Conservation (phyloP, 176 grass and related monocot genomes). For the Cenchrus purpureus region DNA sequence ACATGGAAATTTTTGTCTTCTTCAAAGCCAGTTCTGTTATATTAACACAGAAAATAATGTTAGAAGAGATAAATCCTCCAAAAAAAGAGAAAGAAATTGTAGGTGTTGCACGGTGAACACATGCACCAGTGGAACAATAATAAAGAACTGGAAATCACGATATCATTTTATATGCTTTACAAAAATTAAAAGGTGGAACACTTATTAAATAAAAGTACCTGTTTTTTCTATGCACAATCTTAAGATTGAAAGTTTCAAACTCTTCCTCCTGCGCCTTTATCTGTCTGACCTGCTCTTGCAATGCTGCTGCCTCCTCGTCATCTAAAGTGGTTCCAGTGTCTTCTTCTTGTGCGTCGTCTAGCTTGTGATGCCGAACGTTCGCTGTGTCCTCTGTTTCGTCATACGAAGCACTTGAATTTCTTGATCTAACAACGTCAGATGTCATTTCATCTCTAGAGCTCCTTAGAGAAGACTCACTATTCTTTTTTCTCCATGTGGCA, state of each 20-base stretch:
- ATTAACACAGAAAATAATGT: slow-evolving; percentile 34
- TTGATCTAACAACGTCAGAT: slow-evolving; percentile 81
- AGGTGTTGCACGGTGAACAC: background rate
- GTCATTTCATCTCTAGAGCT: slow-evolving; percentile 73
- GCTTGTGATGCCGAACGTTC: slow-evolving; percentile 62
- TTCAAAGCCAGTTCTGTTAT: slow-evolving; percentile 97
- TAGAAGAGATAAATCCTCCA: slow-evolving; percentile 29
- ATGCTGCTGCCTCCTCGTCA: slow-evolving; percentile 90
- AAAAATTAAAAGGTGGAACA: slow-evolving; percentile 6
- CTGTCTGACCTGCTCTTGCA: slow-evolving; percentile 98
- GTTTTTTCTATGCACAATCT: slow-evolving; percentile 98
- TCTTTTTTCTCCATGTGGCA: slow-evolving; percentile 91
- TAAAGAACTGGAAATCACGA: background rate
- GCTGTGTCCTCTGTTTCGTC: slow-evolving; percentile 70
- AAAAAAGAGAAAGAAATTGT: slow-evolving; percentile 11
- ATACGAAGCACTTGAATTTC: slow-evolving; percentile 80
- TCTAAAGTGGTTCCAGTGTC: slow-evolving; percentile 74
- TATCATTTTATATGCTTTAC: slow-evolving; percentile 20
- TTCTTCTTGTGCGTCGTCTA: slow-evolving; percentile 81
- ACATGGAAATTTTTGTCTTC: slow-evolving; percentile 99
- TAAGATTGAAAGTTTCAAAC: slow-evolving; percentile 97
- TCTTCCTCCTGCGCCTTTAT: slow-evolving; percentile 97
- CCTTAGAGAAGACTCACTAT: slow-evolving; percentile 74
- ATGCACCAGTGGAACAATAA: slow-evolving; percentile 11
- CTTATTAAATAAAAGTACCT: slow-evolving; percentile 51